Evolutionary conservation across 2,329 filamentous ascomycete genomes (phyloP), one percentile per base, ranked within the genome.

Genomic region (Cladosporium sp.): DNA sequence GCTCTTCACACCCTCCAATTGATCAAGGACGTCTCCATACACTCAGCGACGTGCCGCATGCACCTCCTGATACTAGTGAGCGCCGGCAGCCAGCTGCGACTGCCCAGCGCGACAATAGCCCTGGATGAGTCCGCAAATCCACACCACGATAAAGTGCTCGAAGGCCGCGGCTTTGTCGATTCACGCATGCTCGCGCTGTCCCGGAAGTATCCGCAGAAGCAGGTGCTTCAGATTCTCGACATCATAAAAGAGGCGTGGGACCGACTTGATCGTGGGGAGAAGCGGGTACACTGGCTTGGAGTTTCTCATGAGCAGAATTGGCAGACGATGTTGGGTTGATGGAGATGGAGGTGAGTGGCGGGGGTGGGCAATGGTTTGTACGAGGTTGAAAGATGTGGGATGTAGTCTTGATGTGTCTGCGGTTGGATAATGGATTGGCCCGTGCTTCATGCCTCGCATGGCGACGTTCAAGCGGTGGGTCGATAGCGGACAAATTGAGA

Each of bases 221-320:
- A 83, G 21, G 78, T 85, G 55, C 72, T 79, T 66, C 79, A 81
- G 31, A 83, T 83, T 71, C 73, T 85, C 16, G 76, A 81, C 46
- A 74, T 86, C 12, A 80, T 86, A 37, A 79, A 80, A 65, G 83
- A 85, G 72, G 82, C 83, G 0, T 86, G 84, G 84, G 75, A 76
- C 55, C 76, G 81, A 62, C 78, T 84, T 70, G 84, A 86, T 72
- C 77, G 77, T 1, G 82, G 81, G 0, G 76, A 79, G n/a, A 26
- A 46, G 16, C 77, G 82, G 31, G 77, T 79, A 4, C 85, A 85
- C 72, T 86, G 84, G 84, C 79, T 86, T 69, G 83, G 86, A 71
- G 79, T 86, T 6, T 83, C 85, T 81, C 82, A 84, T 69, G 83
- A 85, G 72, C 84, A 83, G 66, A 81, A 82, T 10, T 85, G 83